These are phyloP conservation scores for Coccinonectria pachysandricola DNA, from an alignment of 2,329 filamentous ascomycete genomes.

Conservation along the genomic window DNA sequence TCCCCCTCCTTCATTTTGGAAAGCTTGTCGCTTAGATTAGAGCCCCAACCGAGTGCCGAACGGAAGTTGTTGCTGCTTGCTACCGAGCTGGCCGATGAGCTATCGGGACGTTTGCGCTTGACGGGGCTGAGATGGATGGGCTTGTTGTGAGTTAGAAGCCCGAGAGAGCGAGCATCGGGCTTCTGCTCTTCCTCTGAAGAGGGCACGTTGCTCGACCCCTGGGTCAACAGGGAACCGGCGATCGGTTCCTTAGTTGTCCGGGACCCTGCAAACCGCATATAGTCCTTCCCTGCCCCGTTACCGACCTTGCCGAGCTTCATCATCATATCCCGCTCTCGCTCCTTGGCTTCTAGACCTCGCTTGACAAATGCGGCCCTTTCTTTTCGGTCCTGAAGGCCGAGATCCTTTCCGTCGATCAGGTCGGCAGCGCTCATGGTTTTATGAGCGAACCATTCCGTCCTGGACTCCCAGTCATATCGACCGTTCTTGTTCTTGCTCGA, in stretches of 20 bases:
- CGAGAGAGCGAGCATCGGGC: slow-evolving; percentile 32
- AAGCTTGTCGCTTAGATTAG: slow-evolving; percentile 43
- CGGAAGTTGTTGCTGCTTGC: slow-evolving; percentile 16
- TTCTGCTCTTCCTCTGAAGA: slow-evolving; percentile 20
- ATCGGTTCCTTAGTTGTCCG: slow-evolving; percentile 4
- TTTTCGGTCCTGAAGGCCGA: slow-evolving; percentile 44
- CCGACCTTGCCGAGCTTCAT: slow-evolving; percentile 56
- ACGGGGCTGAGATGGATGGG: slow-evolving; percentile 47
- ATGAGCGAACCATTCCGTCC: slow-evolving; percentile 45
- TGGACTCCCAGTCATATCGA: slow-evolving; percentile 49
- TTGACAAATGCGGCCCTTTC: slow-evolving; percentile 57
- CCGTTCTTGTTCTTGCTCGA: slow-evolving; percentile 14
- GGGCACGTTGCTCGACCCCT: slow-evolving; percentile 10
- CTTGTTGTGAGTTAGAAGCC: slow-evolving; percentile 24
- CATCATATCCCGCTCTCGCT: slow-evolving; percentile 64
- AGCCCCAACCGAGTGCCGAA: slow-evolving; percentile 46
- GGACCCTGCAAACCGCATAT: slow-evolving; percentile 43
- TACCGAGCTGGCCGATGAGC: slow-evolving; percentile 28
- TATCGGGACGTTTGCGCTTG: slow-evolving; percentile 50
- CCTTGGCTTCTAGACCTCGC: slow-evolving; percentile 52
- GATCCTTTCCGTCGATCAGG: slow-evolving; percentile 55
- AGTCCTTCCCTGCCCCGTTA: slow-evolving; percentile 57
- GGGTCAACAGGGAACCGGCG: slow-evolving; percentile 8
- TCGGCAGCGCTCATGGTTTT: slow-evolving; percentile 44
- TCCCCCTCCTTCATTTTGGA: slow-evolving; percentile 52